These are phyloP conservation scores for Hirschfeldia incana DNA, from an alignment of 345 rosid genomes.

Conservation along the genomic window DNA sequence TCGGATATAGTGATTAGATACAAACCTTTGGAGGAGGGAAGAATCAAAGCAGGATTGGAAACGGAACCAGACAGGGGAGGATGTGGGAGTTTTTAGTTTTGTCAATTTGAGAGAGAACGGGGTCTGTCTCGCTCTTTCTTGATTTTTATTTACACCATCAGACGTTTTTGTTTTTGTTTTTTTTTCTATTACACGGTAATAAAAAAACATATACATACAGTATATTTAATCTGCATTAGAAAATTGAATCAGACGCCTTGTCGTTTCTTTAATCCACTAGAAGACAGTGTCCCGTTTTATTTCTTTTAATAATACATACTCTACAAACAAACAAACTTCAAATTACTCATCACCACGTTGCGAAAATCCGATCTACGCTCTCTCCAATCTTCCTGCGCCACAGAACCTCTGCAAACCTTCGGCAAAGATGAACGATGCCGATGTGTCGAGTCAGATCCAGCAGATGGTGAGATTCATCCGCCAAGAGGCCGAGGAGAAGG, in stretches of 20 bases:
- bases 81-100: background rate
- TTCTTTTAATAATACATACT: background rate
- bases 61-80: background rate
- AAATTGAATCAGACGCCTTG: background rate
- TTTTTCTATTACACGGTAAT: background rate
- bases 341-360: conserved; percentile 36
- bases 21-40: background rate
- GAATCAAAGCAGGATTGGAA: background rate
- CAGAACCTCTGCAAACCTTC: conserved; percentile 25
- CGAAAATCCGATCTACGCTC: conserved; percentile 31
- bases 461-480: conserved; percentile 99
- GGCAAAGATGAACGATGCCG: conserved; percentile 85
- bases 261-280: background rate
- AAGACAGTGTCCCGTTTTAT: conserved; percentile 17
- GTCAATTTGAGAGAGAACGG: background rate
- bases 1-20: background rate
- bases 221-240: too few relatives aligned
- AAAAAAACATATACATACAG: background rate
- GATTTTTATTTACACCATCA: background rate
- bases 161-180: background rate
- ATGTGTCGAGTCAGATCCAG: conserved; percentile 98
- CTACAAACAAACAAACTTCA: conserved; percentile 27
- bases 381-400: conserved; percentile 39
- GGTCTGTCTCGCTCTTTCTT: background rate
- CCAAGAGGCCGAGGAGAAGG: conserved; percentile 98